phyloP scores from a whole-genome alignment of 2,329 filamentous ascomycete genomes.

The Aaosphaeria pasadenensis region DNA sequence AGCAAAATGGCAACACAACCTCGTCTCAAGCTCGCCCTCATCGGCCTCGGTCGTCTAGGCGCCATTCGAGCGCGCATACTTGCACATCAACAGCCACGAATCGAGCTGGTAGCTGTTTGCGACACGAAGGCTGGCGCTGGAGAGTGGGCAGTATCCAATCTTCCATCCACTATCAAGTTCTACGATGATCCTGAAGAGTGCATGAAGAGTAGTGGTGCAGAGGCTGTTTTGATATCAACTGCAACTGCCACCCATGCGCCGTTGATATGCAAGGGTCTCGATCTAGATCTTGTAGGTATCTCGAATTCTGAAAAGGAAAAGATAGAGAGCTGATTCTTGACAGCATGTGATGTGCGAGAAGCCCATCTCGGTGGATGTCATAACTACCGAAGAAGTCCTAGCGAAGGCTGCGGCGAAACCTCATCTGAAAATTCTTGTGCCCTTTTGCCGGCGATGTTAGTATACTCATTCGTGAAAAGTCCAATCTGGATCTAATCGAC shows the following conservation, averaged over 20 bases:
- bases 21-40: not conserved
- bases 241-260: not conserved
- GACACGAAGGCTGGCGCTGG: not conserved
- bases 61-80: not conserved
- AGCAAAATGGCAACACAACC: too few relatives aligned
- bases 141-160: not conserved
- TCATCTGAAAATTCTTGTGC: not conserved
- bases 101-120: not conserved
- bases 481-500: not conserved
- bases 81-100: not conserved
- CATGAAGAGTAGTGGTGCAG: not conserved
- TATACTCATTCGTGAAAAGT: not conserved
- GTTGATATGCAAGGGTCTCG: not conserved
- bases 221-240: not conserved
- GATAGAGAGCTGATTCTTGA: not conserved
- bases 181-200: not conserved
- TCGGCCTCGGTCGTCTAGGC: not conserved
- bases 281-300: too few relatives aligned
- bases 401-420: not conserved
- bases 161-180: not conserved
- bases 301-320: too few relatives aligned
- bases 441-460: not conserved
- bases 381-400: slow-evolving; percentile 2
- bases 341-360: slow-evolving; percentile 8
- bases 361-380: slow-evolving; percentile 5